Evolutionary conservation across 805 yeast genomes (phyloP), one percentile per base, ranked within the genome.

Genomic region (Saturnispora saitoi): DNA sequence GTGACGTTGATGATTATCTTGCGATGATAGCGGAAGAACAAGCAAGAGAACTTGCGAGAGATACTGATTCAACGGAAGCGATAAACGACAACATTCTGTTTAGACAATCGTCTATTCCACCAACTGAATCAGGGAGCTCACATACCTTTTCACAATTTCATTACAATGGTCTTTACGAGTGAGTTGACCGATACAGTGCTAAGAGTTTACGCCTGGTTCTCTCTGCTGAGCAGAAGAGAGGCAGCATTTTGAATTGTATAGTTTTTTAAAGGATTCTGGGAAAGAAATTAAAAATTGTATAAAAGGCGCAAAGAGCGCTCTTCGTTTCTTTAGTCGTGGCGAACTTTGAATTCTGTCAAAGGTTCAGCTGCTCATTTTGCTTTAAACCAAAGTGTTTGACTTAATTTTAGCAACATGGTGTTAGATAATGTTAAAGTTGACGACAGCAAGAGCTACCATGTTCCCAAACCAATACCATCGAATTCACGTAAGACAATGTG

Each of bases 11-110:
- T 19, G 48, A 44, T 34, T 40, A 44, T 32, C 44, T 43, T 28
- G 43, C 44, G 5, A 48, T 40, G 49, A 38, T 42, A 10, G 46
- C 46, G 6, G 31, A 32, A n/a, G 46, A 42, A 17, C 49, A 47
- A 20, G 22, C 37, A n/a, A 41, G 36, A 17, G 32, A 26, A 41
- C 5, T 30, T 15, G 42, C 19, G 8, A 40, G 29, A 24, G 39
- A 39, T 22, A 14, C 14, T 24, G 31, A 11, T 10, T 19, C 24
- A 9, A 22, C 24, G 37, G 29, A 31, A 31, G n/a, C 38, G 15
- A 12, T 17, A 31, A 37, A 20, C 8, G 41, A 37, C 12, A 20
- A 37, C n/a, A 20, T 37, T 14, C 12, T 37, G 17, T 20, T 5
- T 22, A 22, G 41, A 14, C 41, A 37, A n/a, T 37, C 41, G 8